These are phyloP conservation scores for Acacia acuminata DNA, from an alignment of 306 rosid species.

Conservation along the genomic window DNA sequence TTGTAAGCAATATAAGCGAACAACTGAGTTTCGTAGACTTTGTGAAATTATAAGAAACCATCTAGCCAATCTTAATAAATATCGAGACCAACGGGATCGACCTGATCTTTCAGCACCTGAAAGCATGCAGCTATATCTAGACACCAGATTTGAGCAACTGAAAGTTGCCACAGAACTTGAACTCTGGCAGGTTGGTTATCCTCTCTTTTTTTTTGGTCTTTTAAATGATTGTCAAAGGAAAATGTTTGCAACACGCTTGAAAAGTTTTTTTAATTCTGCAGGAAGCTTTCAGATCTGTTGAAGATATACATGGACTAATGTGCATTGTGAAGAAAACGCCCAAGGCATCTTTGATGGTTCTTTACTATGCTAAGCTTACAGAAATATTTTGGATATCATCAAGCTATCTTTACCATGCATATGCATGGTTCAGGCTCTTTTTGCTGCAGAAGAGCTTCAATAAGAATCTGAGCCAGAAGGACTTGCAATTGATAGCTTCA, in stretches of 20 bases:
- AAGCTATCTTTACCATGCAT: conserved; percentile 90
- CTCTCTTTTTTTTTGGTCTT: neutral
- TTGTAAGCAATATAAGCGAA: conserved; percentile 93
- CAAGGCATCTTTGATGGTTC: conserved; percentile 91
- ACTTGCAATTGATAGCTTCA: conserved; percentile 92
- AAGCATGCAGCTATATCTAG: conserved; percentile 90
- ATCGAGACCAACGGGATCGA: conserved; percentile 93
- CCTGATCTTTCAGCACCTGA: conserved; percentile 91
- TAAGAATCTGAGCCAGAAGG: conserved; percentile 94
- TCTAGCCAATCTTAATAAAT: conserved; percentile 83
- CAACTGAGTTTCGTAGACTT: conserved; percentile 89
- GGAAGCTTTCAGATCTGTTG: conserved; percentile 98
- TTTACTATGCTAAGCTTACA: conserved; percentile 90
- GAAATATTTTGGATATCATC: conserved; percentile 89
- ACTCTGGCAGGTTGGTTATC: conserved; percentile 89
- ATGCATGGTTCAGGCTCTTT: conserved; percentile 97
- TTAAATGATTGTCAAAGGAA: neutral
- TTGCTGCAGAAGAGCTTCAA: conserved; percentile 85
- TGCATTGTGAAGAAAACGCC: conserved; percentile 97
- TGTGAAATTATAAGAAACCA: conserved; percentile 96
- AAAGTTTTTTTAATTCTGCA: conserved; percentile 34
- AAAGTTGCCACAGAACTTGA: conserved; percentile 92
- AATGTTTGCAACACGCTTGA: neutral
- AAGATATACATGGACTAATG: conserved; percentile 96
- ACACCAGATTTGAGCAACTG: conserved; percentile 96